Conservation (phyloP, 2,329 filamentous ascomycete genomes). For the Calonectria ilicicola region DNA sequence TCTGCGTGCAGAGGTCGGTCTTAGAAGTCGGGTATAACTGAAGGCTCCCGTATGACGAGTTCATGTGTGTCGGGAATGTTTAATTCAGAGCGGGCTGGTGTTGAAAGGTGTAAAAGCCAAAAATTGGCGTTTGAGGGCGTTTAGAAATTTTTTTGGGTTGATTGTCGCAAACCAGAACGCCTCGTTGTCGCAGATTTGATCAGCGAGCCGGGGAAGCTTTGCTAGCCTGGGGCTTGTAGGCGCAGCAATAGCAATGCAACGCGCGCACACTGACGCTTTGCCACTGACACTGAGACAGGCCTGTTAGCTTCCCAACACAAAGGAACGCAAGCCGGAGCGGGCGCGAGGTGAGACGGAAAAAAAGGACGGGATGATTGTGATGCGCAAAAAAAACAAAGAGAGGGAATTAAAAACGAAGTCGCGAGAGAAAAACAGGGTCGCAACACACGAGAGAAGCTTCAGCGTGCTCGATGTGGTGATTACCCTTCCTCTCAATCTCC, state of each 20-base stretch:
- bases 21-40: conserved; percentile 28
- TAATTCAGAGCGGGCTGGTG: neutral
- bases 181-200: conserved; percentile 44
- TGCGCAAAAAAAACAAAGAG: neutral
- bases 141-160: conserved; percentile 19
- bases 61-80: conserved; percentile 36
- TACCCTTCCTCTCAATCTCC: conserved; percentile 33
- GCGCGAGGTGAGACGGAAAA: neutral
- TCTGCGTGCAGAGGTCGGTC: conserved; percentile 8
- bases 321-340: neutral
- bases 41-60: conserved; percentile 38
- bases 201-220: conserved; percentile 27
- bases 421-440: conserved; percentile 2
- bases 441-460: conserved; percentile 15
- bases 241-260: conserved; percentile 24
- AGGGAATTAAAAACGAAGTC: conserved; percentile 14
- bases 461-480: conserved; percentile 14
- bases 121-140: conserved; percentile 13
- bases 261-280: conserved; percentile 1
- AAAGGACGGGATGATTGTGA: conserved; percentile 5
- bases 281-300: conserved; percentile 8
- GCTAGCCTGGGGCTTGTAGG: conserved; percentile 19
- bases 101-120: conserved; percentile 1
- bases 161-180: conserved; percentile 40
- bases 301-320: neutral